A percentile compares a stretch with the other conserved stretches of the same genome.
Conservation (phyloP, 2,329 filamentous ascomycete genomes). For the Cordyceps tenuipes region DNA sequence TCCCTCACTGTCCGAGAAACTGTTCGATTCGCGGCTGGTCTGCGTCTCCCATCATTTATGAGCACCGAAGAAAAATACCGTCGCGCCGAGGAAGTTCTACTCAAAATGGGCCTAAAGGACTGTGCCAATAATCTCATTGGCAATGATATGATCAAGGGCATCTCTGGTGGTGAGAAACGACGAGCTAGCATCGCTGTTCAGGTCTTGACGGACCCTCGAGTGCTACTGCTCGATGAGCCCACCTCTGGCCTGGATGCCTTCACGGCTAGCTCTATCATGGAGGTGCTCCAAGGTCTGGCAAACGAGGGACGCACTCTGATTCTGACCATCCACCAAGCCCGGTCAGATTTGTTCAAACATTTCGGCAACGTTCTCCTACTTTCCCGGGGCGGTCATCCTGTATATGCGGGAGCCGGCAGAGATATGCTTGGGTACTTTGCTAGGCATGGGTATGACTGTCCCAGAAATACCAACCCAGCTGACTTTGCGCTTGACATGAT, state of each 20-base stretch:
- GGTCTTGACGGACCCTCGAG: slow-evolving; percentile 64
- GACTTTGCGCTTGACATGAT: slow-evolving; percentile 73
- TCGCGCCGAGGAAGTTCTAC: slow-evolving; percentile 61
- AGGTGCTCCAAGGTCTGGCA: slow-evolving; percentile 61
- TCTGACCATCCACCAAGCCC: slow-evolving; percentile 70
- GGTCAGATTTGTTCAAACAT: slow-evolving; percentile 61
- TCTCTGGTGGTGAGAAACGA: slow-evolving; percentile 71
- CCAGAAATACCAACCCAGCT: slow-evolving; percentile 63
- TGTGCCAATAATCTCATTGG: slow-evolving; percentile 70
- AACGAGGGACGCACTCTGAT: slow-evolving; percentile 66
- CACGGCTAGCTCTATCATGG: slow-evolving; percentile 67
- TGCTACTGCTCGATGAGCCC: slow-evolving; percentile 68
- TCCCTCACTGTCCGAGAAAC: slow-evolving; percentile 71
- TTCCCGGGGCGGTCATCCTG: slow-evolving; percentile 58
- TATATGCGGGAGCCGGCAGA: slow-evolving; percentile 55
- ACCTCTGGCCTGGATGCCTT: slow-evolving; percentile 71
- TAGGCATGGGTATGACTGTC: slow-evolving; percentile 53
- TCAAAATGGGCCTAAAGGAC: slow-evolving; percentile 71
- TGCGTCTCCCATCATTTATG: slow-evolving; percentile 65
- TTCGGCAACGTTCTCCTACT: slow-evolving; percentile 67
- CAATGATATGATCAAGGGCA: slow-evolving; percentile 64
- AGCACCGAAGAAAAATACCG: slow-evolving; percentile 56
- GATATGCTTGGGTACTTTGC: slow-evolving; percentile 60
- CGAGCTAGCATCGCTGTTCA: slow-evolving; percentile 72
- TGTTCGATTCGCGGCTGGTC: slow-evolving; percentile 59